A percentile compares a stretch with the other conserved stretches of the same genome.
Conservation (phyloP, 2,329 filamentous ascomycete genomes). For the Curvularia sp. region DNA sequence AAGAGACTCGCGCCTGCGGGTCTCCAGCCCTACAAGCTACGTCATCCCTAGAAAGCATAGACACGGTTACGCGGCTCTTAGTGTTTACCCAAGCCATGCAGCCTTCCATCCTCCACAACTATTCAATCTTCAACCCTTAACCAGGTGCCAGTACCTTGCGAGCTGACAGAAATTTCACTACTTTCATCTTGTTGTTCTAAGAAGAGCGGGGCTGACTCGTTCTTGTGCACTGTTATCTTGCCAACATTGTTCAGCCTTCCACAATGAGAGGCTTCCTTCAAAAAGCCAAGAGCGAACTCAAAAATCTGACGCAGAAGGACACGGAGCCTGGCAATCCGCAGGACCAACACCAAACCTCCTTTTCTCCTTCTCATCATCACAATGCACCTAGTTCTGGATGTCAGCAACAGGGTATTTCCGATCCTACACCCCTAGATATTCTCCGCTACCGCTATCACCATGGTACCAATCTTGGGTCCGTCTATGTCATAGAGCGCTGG, state of each 20-base stretch:
- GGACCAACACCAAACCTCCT: slow-evolving; percentile 11
- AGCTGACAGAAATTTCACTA: neutral
- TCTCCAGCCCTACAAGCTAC: slow-evolving; percentile 15
- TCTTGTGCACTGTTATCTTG: neutral
- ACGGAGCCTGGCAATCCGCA: neutral
- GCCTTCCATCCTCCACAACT: neutral
- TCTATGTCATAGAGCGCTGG: slow-evolving; percentile 68
- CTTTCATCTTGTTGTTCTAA: neutral
- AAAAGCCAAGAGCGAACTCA: slow-evolving; percentile 39
- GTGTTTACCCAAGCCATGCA: neutral
- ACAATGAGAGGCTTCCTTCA: slow-evolving; percentile 39
- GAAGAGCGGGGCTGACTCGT: neutral
- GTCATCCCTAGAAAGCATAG: slow-evolving; percentile 17
- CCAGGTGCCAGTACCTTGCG: neutral
- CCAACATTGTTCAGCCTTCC: slow-evolving; percentile 16
- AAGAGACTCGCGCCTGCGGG: neutral
- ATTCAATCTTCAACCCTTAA: neutral
- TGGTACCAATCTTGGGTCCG: slow-evolving; percentile 64
- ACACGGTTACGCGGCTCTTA: slow-evolving; percentile 18
- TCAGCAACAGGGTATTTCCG: slow-evolving; percentile 45
- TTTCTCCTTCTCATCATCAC: slow-evolving; percentile 2
- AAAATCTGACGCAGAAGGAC: slow-evolving; percentile 19
- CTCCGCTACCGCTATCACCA: slow-evolving; percentile 66
- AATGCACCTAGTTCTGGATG: neutral
- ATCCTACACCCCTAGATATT: slow-evolving; percentile 52